Percentiles rank a stretch among this genome's conserved stretches.
Conservation (phyloP, 2,329 filamentous ascomycete genomes). For the Fusarium sp. region DNA sequence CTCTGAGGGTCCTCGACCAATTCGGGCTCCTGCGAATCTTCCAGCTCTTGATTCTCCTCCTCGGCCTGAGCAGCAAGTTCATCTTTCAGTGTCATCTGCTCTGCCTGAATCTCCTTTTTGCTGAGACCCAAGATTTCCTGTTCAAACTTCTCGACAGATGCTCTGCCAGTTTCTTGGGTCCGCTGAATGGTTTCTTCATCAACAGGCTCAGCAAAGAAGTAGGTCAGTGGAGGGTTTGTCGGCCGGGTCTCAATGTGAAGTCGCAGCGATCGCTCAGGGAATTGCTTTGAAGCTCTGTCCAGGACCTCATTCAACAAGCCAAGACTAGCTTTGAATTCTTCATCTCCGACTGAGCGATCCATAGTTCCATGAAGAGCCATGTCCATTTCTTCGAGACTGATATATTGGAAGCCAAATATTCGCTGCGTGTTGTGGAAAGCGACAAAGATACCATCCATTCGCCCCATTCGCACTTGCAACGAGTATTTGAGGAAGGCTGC, state of each 20-base stretch:
- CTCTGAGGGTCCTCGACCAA: conserved; percentile 39
- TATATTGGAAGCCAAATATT: conserved; percentile 98
- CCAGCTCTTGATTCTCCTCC: conserved; percentile 25
- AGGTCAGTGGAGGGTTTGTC: conserved; percentile 72
- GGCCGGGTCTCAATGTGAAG: conserved; percentile 82
- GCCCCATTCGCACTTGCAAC: conserved; percentile 92
- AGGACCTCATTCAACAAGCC: conserved; percentile 81
- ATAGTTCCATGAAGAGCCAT: conserved; percentile 81
- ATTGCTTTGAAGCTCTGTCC: conserved; percentile 76
- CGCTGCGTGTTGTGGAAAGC: conserved; percentile 94
- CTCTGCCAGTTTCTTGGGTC: conserved; percentile 75
- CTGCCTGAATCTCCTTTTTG: conserved; percentile 44
- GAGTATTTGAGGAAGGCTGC: conserved; percentile 97
- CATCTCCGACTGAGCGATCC: conserved; percentile 74
- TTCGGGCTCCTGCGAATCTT: conserved; percentile 19
- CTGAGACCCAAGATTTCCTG: conserved; percentile 64
- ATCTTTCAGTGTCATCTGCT: conserved; percentile 14
- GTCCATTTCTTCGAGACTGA: conserved; percentile 89
- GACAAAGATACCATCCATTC: conserved; percentile 98
- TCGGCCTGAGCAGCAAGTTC: conserved; percentile 17
- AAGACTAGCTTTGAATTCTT: conserved; percentile 86
- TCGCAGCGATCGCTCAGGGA: conserved; percentile 78
- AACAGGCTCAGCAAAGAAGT: conserved; percentile 90
- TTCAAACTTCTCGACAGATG: conserved; percentile 74
- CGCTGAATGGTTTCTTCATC: conserved; percentile 73